Conservation (phyloP, 2,329 filamentous ascomycete genomes). For the Aspergillus chevalieri region DNA sequence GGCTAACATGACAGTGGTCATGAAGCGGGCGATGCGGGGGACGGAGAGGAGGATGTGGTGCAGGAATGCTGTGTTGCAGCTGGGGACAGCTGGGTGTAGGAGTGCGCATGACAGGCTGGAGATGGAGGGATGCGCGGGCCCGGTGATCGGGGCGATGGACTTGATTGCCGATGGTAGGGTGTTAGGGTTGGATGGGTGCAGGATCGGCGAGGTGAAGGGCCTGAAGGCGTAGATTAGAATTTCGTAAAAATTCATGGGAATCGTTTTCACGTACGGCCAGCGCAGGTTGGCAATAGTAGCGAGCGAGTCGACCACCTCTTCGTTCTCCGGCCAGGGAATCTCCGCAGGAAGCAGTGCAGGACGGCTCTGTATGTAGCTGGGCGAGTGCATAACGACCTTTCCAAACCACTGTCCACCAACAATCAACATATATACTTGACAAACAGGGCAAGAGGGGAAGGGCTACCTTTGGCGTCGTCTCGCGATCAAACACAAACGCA, state of each 20-base stretch:
- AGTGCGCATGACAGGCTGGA: constrained; percentile 80
- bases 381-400: constrained; percentile 63
- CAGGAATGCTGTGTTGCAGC: constrained; percentile 78
- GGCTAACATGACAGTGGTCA: constrained; percentile 59
- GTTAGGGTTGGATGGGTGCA: constrained; percentile 65
- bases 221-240: constrained; percentile 34
- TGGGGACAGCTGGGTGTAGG: constrained; percentile 80
- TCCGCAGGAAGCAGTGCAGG: constrained; percentile 62
- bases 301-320: constrained; percentile 73
- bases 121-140: constrained; percentile 80
- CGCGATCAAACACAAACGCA: constrained; percentile 69
- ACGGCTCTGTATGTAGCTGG: constrained; percentile 68
- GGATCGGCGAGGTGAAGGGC: constrained; percentile 73
- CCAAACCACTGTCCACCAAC: constrained; percentile 47
- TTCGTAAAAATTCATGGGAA: neutral
- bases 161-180: constrained; percentile 58
- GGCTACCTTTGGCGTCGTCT: constrained; percentile 60
- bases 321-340: constrained; percentile 67
- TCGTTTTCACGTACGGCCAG: constrained; percentile 64
- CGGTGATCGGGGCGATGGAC: constrained; percentile 69
- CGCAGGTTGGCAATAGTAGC: constrained; percentile 72
- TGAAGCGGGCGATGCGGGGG: constrained; percentile 66
- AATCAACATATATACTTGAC: constrained; percentile 2
- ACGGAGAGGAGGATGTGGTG: constrained; percentile 83
- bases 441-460: constrained; percentile 9